Base-by-base conservation (phyloP, 495 filamentous ascomycete species). In the Tetracladium setigerum region DNA sequence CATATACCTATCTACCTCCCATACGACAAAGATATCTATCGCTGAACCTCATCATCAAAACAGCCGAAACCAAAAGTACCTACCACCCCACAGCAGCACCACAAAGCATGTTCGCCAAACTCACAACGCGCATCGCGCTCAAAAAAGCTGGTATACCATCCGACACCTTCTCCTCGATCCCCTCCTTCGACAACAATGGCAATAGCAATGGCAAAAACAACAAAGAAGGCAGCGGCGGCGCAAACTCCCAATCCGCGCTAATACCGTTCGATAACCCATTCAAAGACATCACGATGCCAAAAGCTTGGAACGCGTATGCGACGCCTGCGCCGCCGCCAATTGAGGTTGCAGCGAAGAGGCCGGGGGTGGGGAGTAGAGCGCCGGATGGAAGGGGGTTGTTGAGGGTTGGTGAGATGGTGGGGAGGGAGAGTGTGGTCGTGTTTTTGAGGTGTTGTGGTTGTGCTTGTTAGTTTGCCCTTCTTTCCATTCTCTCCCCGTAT, bases 381-480 rank as follows among this genome's bases (percentile, higher is more conserved):
- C 79, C 76, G 15, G 56, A 64, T 4, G 64, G 67, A 33, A 55
- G 62, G 36, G 67, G 74, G 49, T 61, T 78, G 31, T 60, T 82
- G 9, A 72, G 74, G 0, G 19, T 17, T 4, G 50, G 50, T 30
- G 59, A 69, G 22, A 27, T 27, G 22, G 22, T 27, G 49, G 56
- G 56, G 4, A 73, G 68, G 52, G 71, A 73, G 0, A 67, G 67
- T 9, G 44, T 83, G 17, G 62, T 83, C 16, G 65, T 73, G 30
- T 83, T 82, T 54, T 55, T 84, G 13, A 66, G 80, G 35, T 74
- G 79, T 57, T 78, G 72, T 53, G 79, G 79, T 13, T 78, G 74
- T 67, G 77, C 78, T 6, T 83, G 76, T 77, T 65, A 44, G 67
- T 53, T 42, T 19, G 52, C 31, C 12, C 55, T 33, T 37, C 33